Percentiles rank a stretch among this genome's conserved stretches.
Evolutionary conservation across 768 basidiomycete genomes (phyloP).

Genomic region (Terana coerulea): DNA sequence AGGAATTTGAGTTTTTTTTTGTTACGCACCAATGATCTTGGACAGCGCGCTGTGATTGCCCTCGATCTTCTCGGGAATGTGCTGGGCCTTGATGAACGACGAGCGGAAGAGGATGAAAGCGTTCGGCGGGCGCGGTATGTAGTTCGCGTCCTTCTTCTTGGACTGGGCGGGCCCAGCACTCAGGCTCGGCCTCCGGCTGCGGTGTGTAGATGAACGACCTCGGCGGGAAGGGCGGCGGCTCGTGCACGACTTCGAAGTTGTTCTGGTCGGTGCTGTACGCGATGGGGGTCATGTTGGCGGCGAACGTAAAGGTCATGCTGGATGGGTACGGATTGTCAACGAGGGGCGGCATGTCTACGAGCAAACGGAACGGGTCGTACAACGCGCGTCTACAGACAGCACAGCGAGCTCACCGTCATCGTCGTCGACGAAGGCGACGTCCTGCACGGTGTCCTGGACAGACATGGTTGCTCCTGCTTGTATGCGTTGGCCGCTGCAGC

Average conservation of each 20-base stretch:
- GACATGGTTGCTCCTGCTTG: constrained; percentile 6
- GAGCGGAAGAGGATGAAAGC: constrained; percentile 85
- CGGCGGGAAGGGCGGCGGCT: constrained; percentile 12
- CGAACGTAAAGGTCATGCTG: constrained; percentile 57
- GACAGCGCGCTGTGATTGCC: constrained; percentile 77
- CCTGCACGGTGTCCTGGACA: constrained; percentile 4
- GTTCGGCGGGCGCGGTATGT: constrained; percentile 82
- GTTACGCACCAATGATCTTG: constrained; percentile 69
- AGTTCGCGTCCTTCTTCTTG: constrained; percentile 64
- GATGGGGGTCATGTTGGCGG: constrained; percentile 53
- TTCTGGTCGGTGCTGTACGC: constrained; percentile 40
- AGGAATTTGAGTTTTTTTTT: neutral
- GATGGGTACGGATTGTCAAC: constrained; percentile 47
- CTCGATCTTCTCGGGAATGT: constrained; percentile 72
- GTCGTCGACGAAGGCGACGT: constrained; percentile 12
- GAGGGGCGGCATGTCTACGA: constrained; percentile 35
- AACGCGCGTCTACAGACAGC: constrained; percentile 19
- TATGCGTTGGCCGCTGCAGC: neutral
- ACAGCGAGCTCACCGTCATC: constrained; percentile 14
- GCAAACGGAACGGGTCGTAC: constrained; percentile 17
- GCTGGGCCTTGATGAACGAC: constrained; percentile 69
- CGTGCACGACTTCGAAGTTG: constrained; percentile 27
- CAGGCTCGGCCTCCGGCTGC: constrained; percentile 25
- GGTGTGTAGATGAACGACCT: constrained; percentile 20
- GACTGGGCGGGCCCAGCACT: constrained; percentile 43